A percentile compares a stretch with the other conserved stretches of the same genome.
These are phyloP conservation scores for Neofusicoccum sp. DNA, from an alignment of 2,329 filamentous ascomycete species.

Conservation along the genomic window DNA sequence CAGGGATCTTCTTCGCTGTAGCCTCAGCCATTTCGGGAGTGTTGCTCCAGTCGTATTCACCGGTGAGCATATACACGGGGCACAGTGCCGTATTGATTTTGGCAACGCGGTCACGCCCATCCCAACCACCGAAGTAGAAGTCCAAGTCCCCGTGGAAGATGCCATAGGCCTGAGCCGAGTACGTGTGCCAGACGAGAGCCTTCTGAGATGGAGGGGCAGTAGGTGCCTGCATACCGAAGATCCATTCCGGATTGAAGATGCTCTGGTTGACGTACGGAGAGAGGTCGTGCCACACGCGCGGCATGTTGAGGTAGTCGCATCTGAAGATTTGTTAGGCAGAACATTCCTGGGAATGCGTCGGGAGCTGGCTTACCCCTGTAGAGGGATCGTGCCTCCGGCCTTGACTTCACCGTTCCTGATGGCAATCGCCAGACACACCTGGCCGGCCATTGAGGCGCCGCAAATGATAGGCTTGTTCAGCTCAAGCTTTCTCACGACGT, in stretches of 20 bases:
- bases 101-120: slow-evolving; percentile 45
- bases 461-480: slow-evolving; percentile 50
- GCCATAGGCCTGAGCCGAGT: slow-evolving; percentile 51
- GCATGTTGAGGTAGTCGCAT: slow-evolving; percentile 43
- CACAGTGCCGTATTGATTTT: slow-evolving; percentile 50
- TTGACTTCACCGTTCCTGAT: slow-evolving; percentile 48
- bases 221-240: slow-evolving; percentile 51
- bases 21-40: slow-evolving; percentile 47
- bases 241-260: slow-evolving; percentile 49
- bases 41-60: slow-evolving; percentile 51
- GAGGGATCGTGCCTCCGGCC: slow-evolving; percentile 46
- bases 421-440: slow-evolving; percentile 49
- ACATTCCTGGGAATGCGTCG: not conserved
- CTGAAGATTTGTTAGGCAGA: slow-evolving; percentile 20
- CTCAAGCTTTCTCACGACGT: slow-evolving; percentile 21
- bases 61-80: slow-evolving; percentile 52
- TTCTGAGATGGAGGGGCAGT: slow-evolving; percentile 46
- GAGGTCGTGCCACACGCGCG: slow-evolving; percentile 46
- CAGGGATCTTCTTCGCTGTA: slow-evolving; percentile 48
- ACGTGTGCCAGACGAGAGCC: slow-evolving; percentile 51
- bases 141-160: slow-evolving; percentile 54
- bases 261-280: slow-evolving; percentile 49
- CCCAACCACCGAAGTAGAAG: slow-evolving; percentile 53
- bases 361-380: slow-evolving; percentile 40
- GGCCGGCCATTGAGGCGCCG: slow-evolving; percentile 52